Base-by-base conservation (phyloP, 495 filamentous ascomycete genomes). In the Tuber magnatum region DNA sequence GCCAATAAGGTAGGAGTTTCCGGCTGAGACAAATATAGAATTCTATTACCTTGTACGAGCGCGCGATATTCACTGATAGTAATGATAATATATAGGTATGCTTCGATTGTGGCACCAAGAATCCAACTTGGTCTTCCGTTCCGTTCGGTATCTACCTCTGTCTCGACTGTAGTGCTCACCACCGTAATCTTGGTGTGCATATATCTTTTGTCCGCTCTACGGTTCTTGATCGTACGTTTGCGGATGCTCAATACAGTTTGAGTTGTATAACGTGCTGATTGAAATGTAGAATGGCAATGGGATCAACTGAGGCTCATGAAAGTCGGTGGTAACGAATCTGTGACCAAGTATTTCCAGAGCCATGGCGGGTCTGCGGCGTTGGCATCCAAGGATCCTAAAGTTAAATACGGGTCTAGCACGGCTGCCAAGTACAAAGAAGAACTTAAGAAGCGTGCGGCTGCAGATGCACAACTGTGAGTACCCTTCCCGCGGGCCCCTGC, bases 181-280 rank as follows among this genome's bases (percentile, higher is more conserved):
- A 97, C 84, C 92, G 93, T 79, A 95, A 95, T 82, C 88, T 97
- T 81, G 93, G 93, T 82, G 92, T 94, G 68, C 93, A 96, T 84
- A 94, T 99, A 84, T 97, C 94, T 82, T 98, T 98, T 88, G 96
- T 99, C 79, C 91, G 95, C 78, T 97, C 94, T 74, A 98, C 95
- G 73, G 97, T 97, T 83, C 92, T 99, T 83, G 95, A 99, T 84
- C 93, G 95, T 99, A 93, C 82, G 94, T 78, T 28, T 68, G 2
- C 56, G 16, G 32, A 35, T 65, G 56, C 56, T 65, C 28, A 39
- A 56, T 56, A 48, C 68, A 41, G 51, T 28, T 35, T 2, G 68
- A 46, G 39, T 73, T 20, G 32, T 24, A 16, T 10, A 48, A 51
- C 24, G 72, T 70, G n/a, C 51, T 77, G 42, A 77, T 77, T 51